Percentiles rank a stretch among this genome's conserved stretches.
Evolutionary conservation across 257 asterid species (phyloP).

Genomic region (Solanum sparsipilum): DNA sequence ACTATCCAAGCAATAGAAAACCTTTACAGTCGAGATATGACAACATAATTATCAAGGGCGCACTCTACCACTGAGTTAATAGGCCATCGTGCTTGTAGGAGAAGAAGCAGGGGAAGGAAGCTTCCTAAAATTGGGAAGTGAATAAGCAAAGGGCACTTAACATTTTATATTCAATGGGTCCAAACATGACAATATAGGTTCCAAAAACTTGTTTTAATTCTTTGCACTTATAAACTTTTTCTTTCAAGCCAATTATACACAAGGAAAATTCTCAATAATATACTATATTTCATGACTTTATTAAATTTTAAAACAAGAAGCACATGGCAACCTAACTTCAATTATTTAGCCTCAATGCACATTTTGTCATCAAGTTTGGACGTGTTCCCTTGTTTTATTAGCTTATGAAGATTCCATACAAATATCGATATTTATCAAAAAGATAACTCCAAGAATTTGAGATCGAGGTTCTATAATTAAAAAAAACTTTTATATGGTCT

Average conservation of each 20-base stretch:
- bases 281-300: background rate
- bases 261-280: background rate
- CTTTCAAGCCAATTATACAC: background rate
- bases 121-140: background rate
- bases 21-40: background rate
- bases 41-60: background rate
- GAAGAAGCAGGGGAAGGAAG: background rate
- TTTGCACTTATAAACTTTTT: background rate
- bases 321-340: background rate
- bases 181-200: background rate
- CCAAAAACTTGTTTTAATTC: background rate
- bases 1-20: background rate
- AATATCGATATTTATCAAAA: background rate
- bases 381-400: background rate
- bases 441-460: background rate
- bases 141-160: background rate
- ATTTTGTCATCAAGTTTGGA: background rate
- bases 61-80: background rate
- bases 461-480: background rate
- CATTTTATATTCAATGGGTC: background rate
- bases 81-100: background rate
- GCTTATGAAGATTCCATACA: background rate
- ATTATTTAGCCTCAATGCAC: background rate
- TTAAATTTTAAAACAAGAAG: background rate
- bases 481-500: background rate